Evolutionary conservation across 257 asterid genomes (phyloP), one percentile per base, ranked within the genome.

Genomic region (Plantago major): DNA sequence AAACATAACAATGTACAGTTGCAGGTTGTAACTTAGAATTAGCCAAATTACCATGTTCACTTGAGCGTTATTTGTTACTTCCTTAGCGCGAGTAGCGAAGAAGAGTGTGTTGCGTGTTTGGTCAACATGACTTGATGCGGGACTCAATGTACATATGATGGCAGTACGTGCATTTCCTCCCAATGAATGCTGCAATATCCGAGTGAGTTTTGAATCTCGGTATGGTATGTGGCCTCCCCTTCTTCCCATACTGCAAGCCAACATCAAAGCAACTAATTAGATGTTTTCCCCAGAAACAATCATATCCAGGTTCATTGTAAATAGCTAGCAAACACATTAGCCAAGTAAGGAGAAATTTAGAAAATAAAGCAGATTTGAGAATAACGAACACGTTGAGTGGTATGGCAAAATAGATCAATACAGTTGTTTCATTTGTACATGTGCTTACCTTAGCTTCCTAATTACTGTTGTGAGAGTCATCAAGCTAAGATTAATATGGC

Each of bases 111-210:
- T 91, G 11, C 96, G 94, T 60, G 96, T 82, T 76, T 91, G 98
- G 60, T 91, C 98, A 26, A 75, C 90, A 58, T 91, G 95, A 74
- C 86, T 76, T 60, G 95, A 84, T 48, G 98, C 95, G 45, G 98
- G 98, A 67, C 98, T 88, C 78, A 91, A 74, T 14, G 98, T 88
- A 77, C 98, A 91, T 79, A 91, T 86, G 71, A 91, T 91, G 67
- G 98, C 98, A 42, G 98, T 91, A 28, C 96, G 91, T 40, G 98
- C 98, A 78, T 91, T 91, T 64, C 98, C 98, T 65, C 98, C 98
- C 59, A 91, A 79, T 40, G 98, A 88, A 76, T 88, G 98, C 79
- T 91, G 98, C 82, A 91, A 70, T 78, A 91, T 91, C 58, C 98
- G 83, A 60, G 98, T 91, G 69, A 91, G 93, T 84, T 88, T 91